Conservation (phyloP, 768 basidiomycete genomes). For the Mrakia frigida region DNA sequence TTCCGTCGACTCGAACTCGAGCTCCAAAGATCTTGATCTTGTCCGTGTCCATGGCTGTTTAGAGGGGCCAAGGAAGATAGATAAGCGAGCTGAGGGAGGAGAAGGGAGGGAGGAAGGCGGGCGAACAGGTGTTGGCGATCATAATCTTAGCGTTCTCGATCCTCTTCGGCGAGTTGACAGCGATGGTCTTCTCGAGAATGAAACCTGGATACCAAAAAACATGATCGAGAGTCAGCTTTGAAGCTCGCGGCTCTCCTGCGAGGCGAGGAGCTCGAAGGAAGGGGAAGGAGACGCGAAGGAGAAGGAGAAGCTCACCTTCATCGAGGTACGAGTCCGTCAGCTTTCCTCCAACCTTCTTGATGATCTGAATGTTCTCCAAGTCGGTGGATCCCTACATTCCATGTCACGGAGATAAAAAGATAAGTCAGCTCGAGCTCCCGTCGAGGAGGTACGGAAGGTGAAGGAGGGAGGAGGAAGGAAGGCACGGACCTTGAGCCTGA, state of each 20-base stretch:
- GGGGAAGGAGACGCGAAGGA: not conserved
- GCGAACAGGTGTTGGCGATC: constrained; percentile 94
- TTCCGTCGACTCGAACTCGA: constrained; percentile 87
- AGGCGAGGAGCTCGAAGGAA: not conserved
- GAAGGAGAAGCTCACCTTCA: constrained; percentile 58
- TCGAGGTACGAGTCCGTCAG: constrained; percentile 96
- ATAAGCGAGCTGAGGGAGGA: constrained; percentile 6
- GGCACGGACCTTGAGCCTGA: constrained; percentile 67
- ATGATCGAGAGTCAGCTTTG: constrained; percentile 8
- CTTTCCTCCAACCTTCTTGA: constrained; percentile 99
- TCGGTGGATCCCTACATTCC: constrained; percentile 78
- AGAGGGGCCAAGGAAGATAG: not conserved
- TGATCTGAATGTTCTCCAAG: constrained; percentile 96
- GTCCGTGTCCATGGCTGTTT: constrained; percentile 95
- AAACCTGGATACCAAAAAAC: constrained; percentile 57
- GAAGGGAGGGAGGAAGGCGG: not conserved
- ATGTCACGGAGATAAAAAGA: not conserved
- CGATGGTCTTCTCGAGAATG: constrained; percentile 93
- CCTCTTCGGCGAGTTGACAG: constrained; percentile 88
- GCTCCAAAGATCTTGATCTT: constrained; percentile 99
- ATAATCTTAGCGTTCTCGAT: constrained; percentile 92
- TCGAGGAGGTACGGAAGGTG: not conserved
- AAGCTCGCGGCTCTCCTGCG: not conserved
- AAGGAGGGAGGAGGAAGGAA: not conserved
- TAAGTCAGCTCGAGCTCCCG: not conserved